phyloP scores from a whole-genome alignment of 2,329 filamentous ascomycete genomes.

The Hymenoscyphus albidus region DNA sequence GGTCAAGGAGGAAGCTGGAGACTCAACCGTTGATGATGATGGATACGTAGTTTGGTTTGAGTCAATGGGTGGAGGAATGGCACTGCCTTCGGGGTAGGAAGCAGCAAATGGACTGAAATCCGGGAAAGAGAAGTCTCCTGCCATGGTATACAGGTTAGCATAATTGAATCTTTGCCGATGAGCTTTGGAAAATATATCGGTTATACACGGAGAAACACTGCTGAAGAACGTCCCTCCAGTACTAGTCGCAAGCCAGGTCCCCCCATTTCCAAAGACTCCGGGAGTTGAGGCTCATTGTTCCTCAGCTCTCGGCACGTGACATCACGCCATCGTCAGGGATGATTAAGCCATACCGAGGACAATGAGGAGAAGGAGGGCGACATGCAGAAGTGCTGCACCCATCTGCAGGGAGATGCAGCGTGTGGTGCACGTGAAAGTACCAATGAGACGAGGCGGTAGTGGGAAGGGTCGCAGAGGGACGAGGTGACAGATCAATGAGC shows the following conservation, averaged over 20 bases:
- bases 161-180: constrained; percentile 18
- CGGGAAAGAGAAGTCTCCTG: constrained; percentile 34
- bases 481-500: not conserved
- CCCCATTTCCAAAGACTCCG: not conserved
- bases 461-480: not conserved
- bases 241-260: not conserved
- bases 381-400: constrained; percentile 9
- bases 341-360: constrained; percentile 9
- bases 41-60: constrained; percentile 20
- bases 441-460: not conserved
- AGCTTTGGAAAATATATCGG: constrained; percentile 4
- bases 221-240: not conserved
- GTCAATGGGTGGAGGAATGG: constrained; percentile 21
- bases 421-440: constrained; percentile 6
- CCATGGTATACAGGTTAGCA: constrained; percentile 31
- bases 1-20: constrained; percentile 27
- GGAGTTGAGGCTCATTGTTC: not conserved
- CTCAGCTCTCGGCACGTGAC: constrained; percentile 24
- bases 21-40: constrained; percentile 19
- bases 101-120: constrained; percentile 30
- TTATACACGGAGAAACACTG: not conserved
- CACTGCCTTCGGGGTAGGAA: not conserved
- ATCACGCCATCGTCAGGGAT: constrained; percentile 24
- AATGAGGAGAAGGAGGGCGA: not conserved
- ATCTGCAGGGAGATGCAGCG: constrained; percentile 6